These are phyloP conservation scores for Ensete ventricosum DNA, from an alignment of 176 grass and related monocot species.

Conservation along the genomic window DNA sequence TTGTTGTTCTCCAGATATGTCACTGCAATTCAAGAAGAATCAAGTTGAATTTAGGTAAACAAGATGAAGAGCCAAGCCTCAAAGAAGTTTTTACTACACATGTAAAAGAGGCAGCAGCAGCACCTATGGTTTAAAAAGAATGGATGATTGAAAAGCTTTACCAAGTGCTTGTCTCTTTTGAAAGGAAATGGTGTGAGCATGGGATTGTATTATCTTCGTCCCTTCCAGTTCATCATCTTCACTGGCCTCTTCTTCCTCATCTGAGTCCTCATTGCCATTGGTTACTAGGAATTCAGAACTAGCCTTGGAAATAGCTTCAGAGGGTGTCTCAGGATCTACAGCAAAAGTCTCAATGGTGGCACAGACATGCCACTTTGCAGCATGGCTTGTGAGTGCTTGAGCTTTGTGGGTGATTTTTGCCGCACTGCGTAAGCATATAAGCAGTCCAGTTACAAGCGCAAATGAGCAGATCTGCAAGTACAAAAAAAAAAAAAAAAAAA, in stretches of 20 bases:
- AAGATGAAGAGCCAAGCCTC: background rate
- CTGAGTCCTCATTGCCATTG: background rate
- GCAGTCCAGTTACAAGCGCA: slow-evolving; percentile 54
- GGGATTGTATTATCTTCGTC: slow-evolving; percentile 25
- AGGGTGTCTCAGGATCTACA: slow-evolving; percentile 32
- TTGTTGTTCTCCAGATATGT: slow-evolving; percentile 98
- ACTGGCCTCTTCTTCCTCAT: slow-evolving; percentile 8
- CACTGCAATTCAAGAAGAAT: slow-evolving; percentile 38
- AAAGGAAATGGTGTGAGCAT: slow-evolving; percentile 46
- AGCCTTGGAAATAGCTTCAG: slow-evolving; percentile 7
- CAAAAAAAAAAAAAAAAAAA: too few relatives aligned
- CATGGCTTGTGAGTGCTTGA: slow-evolving; percentile 74
- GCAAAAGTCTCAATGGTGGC: slow-evolving; percentile 44
- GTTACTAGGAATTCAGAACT: too few relatives aligned
- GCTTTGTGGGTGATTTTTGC: slow-evolving; percentile 96
- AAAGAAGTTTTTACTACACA: too few relatives aligned
- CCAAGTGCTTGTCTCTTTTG: slow-evolving; percentile 89
- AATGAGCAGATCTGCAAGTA: slow-evolving; percentile 61
- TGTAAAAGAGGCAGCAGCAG: too few relatives aligned
- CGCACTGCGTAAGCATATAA: slow-evolving; percentile 72
- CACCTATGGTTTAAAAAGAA: too few relatives aligned
- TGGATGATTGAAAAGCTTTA: slow-evolving; percentile 14
- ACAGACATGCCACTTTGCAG: slow-evolving; percentile 67
- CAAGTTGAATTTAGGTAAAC: background rate
- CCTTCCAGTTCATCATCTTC: slow-evolving; percentile 41